Conservation (phyloP, 2,329 filamentous ascomycete species). For the Botrytis deweyae region DNA sequence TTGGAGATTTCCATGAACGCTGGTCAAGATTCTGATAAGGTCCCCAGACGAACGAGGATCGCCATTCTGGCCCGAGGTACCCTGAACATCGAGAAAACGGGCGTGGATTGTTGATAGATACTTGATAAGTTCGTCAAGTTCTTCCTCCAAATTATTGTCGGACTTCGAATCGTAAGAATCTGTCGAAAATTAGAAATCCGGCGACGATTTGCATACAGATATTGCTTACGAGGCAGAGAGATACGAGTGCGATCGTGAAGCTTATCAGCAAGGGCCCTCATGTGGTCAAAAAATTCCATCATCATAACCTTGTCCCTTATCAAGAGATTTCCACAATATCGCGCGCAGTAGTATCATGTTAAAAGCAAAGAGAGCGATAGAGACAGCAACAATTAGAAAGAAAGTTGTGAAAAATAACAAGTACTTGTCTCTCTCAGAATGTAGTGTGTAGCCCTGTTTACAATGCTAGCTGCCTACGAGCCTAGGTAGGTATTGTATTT, state of each 20-base stretch:
- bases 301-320: conserved; percentile 4
- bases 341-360: conserved; percentile 12
- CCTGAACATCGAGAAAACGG: not conserved
- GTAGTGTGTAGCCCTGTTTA: not conserved
- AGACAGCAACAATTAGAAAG: not conserved
- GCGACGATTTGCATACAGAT: not conserved
- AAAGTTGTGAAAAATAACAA: not conserved
- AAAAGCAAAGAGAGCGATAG: not conserved
- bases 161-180: not conserved
- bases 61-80: not conserved
- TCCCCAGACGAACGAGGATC: not conserved
- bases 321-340: conserved; percentile 7
- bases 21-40: not conserved
- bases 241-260: conserved; percentile 2
- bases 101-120: not conserved
- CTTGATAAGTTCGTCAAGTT: not conserved
- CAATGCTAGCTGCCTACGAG: not conserved
- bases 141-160: not conserved
- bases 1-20: not conserved
- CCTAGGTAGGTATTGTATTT: not conserved
- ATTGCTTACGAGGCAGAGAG: not conserved
- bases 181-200: not conserved
- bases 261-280: conserved; percentile 4
- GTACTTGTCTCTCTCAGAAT: not conserved
- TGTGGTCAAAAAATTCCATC: conserved; percentile 20